A percentile compares a stretch with the other conserved stretches of the same genome.
Conservation (phyloP, 2,329 filamentous ascomycete species). For the Clonostachys rhizophaga region DNA sequence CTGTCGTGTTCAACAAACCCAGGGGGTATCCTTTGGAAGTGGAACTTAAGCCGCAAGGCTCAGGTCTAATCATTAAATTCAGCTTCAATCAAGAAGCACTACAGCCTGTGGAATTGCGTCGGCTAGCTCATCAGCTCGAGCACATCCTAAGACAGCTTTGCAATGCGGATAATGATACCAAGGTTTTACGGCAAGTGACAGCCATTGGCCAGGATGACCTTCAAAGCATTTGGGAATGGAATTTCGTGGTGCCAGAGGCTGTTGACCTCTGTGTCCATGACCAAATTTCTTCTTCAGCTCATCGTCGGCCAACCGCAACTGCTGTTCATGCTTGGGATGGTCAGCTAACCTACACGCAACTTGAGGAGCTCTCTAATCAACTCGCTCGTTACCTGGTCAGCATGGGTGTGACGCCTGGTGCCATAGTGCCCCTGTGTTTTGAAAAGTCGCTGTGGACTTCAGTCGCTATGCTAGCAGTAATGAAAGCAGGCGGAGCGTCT, state of each 20-base stretch:
- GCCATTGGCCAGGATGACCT: constrained; percentile 7
- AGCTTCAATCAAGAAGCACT: too few relatives aligned
- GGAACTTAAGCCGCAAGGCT: too few relatives aligned
- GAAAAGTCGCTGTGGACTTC: constrained; percentile 26
- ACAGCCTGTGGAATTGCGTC: too few relatives aligned
- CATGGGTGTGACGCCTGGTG: constrained; percentile 11
- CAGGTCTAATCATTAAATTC: too few relatives aligned
- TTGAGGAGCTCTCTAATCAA: constrained; percentile 8
- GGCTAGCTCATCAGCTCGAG: too few relatives aligned
- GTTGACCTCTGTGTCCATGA: background rate
- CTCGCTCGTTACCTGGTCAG: constrained; percentile 7
- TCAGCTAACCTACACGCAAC: constrained; percentile 9
- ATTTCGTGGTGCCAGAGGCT: background rate
- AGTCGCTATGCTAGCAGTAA: constrained; percentile 21
- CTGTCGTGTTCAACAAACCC: too few relatives aligned
- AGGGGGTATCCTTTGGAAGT: too few relatives aligned
- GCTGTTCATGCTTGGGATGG: constrained; percentile 40
- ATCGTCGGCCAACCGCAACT: constrained; percentile 14
- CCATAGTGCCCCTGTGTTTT: constrained; percentile 21
- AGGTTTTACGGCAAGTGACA: too few relatives aligned
- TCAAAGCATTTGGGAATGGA: background rate
- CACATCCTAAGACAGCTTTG: too few relatives aligned
- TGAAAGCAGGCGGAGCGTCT: background rate
- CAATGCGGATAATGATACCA: too few relatives aligned
- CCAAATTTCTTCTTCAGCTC: background rate